Base-by-base conservation (phyloP, 345 rosid genomes). In the Geranium rotundifolium region DNA sequence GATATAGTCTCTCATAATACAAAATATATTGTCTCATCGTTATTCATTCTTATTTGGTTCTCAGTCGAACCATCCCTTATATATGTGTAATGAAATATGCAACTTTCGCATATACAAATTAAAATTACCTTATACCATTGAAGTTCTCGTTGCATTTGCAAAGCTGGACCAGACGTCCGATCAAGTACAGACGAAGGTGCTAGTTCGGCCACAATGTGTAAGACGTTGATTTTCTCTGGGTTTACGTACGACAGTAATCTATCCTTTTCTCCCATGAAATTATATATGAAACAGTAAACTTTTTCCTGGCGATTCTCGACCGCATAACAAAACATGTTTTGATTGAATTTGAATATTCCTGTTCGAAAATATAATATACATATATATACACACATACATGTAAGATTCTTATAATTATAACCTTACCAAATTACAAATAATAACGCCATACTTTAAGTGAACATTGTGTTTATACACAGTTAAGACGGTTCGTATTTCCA, bases 81-180 rank as follows among this genome's bases (percentile, higher is more conserved):
- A n/a, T n/a, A n/a, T n/a, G n/a, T n/a, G n/a, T n/a, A n/a, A n/a
- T n/a, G n/a, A n/a, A n/a, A n/a, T n/a, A n/a, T n/a, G n/a, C n/a
- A n/a, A n/a, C n/a, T n/a, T n/a, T n/a, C n/a, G n/a, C n/a, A n/a
- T n/a, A n/a, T n/a, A n/a, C n/a, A n/a, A 34, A 34, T 34, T 17
- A 34, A 9, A 13, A 10, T 17, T 64, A 87, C 95, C 90, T 85
- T 87, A 30, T 72, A 88, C 95, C 95, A 85, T 60, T 85, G 95
- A 3, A 85, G 65, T 61, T 88, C 95, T 65, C 95, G 73, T 39
- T 88, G 95, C 95, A 88, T 85, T 50, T 88, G 95, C 37, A 88
- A 71, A 65, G 88, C 89, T 17, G 95, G 91, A n/a, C n/a, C n/a
- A n/a, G n/a, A n/a, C n/a, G n/a, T n/a, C n/a, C n/a, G n/a, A n/a